Evolutionary conservation across 108 stramenopile genomes (phyloP), one percentile per base, ranked within the genome.

Genomic region (Craspedostauros australis): DNA sequence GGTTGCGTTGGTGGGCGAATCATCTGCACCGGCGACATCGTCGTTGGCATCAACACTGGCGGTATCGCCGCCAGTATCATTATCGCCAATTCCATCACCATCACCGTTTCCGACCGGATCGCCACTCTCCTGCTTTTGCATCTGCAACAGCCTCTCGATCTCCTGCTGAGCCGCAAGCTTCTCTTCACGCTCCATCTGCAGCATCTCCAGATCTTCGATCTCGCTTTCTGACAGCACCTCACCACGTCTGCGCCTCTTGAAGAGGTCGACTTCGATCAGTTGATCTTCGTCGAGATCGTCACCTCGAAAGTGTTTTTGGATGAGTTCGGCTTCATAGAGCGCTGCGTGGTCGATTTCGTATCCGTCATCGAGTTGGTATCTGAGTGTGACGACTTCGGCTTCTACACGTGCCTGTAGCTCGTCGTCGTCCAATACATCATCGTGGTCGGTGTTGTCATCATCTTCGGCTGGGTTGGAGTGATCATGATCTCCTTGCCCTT

Each of bases 311-410:
- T 57, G 4, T 41, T 29, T 56, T 7, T 57, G 50, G 27, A 40
- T 50, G 26, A 65, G 64, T 30, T 49, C 45, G 21, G 50, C 18
- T 19, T 49, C 55, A 22, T 65, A 57, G 1, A 48, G 26, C 4
- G 50, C 31, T 19, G 49, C 54, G 2, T 55, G 46, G 39, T 65
- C 54, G 0, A 48, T 48, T 9, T 32, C 27, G n/a, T n/a, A n/a
- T n/a, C n/a, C n/a, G n/a, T n/a, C n/a, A n/a, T n/a, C n/a, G n/a
- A n/a, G n/a, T n/a, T n/a, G n/a, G n/a, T n/a, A n/a, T n/a, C n/a
- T n/a, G n/a, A n/a, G n/a, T n/a, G n/a, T n/a, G n/a, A n/a, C n/a
- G n/a, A n/a, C n/a, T n/a, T n/a, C n/a, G n/a, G n/a, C n/a, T n/a
- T n/a, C n/a, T n/a, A n/a, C n/a, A n/a, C n/a, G n/a, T n/a, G n/a